Percentiles rank a stretch among this genome's conserved stretches.
Evolutionary conservation across 1,284 basidiomycete genomes (phyloP).

Genomic region (Ustilago loliicola): DNA sequence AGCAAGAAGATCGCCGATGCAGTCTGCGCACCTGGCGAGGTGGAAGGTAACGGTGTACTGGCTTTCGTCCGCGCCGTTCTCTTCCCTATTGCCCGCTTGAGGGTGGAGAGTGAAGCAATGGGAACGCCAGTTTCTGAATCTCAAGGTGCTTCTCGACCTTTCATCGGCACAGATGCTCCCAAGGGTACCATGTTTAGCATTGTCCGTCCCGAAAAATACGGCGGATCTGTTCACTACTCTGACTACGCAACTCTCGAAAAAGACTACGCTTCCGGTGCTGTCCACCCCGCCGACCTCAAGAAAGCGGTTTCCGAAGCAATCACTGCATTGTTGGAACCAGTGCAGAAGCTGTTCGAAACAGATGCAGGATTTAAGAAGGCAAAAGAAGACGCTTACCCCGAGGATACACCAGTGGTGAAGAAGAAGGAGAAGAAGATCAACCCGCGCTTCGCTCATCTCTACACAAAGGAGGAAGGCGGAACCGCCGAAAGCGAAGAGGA

Average conservation of each 20-base stretch:
- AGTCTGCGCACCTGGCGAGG: constrained; percentile 89
- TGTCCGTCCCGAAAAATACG: constrained; percentile 81
- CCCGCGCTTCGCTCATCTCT: constrained; percentile 55
- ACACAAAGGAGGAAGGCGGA: constrained; percentile 58
- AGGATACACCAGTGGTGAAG: constrained; percentile 52
- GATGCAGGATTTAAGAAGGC: constrained; percentile 85
- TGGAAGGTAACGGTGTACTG: constrained; percentile 89
- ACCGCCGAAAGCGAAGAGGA: constrained; percentile 59
- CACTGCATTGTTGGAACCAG: constrained; percentile 82
- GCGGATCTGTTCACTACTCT: constrained; percentile 84
- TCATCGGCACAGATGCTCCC: constrained; percentile 76
- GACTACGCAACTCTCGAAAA: constrained; percentile 79
- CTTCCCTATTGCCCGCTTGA: constrained; percentile 79
- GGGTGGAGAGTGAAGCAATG: constrained; percentile 50
- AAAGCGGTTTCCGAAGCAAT: constrained; percentile 82
- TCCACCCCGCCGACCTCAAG: constrained; percentile 95
- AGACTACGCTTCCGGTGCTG: constrained; percentile 81
- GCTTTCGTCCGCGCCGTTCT: constrained; percentile 89
- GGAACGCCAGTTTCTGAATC: constrained; percentile 35
- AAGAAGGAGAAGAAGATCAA: constrained; percentile 66
- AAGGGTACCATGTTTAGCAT: constrained; percentile 87
- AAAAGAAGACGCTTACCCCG: constrained; percentile 85
- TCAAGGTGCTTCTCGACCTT: constrained; percentile 34
- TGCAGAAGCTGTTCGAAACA: constrained; percentile 81
- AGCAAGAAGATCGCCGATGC: constrained; percentile 92